Evolutionary conservation across 805 yeast genomes (phyloP).

Genomic region (Nakazawaea sp.): DNA sequence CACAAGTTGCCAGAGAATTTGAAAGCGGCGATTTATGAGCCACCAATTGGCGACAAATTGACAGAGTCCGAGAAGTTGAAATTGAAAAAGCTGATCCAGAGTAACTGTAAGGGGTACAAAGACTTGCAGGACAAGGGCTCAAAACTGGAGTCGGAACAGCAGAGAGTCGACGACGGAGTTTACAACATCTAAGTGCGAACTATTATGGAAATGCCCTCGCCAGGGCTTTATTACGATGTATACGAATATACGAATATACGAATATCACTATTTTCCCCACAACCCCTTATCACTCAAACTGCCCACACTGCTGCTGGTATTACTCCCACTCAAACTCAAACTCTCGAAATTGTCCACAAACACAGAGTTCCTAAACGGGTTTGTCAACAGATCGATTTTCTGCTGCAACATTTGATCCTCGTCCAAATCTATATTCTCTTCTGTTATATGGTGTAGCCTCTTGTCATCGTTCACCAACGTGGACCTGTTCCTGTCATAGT

Average conservation of each 20-base stretch:
- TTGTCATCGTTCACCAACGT: not conserved
- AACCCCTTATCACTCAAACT: slow-evolving; percentile 3
- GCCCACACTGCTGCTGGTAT: slow-evolving; percentile 1
- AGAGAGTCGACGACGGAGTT: slow-evolving; percentile 38
- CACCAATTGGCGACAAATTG: slow-evolving; percentile 8
- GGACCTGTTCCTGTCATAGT: not conserved
- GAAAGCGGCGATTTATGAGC: slow-evolving; percentile 6
- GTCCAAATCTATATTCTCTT: slow-evolving; percentile 1
- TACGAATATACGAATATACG: too few relatives aligned
- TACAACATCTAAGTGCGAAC: too few relatives aligned
- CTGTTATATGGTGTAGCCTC: slow-evolving; percentile 2
- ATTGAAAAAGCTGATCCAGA: not conserved
- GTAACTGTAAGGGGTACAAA: slow-evolving; percentile 24
- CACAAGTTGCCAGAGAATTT: slow-evolving; percentile 3
- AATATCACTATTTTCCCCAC: too few relatives aligned
- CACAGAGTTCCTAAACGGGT: slow-evolving; percentile 7
- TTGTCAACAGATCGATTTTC: slow-evolving; percentile 3
- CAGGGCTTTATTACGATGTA: too few relatives aligned
- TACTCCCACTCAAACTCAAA: not conserved
- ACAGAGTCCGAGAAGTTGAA: slow-evolving; percentile 1
- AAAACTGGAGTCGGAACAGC: slow-evolving; percentile 34
- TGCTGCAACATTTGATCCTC: not conserved
- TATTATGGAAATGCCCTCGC: too few relatives aligned
- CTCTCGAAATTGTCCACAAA: slow-evolving; percentile 7
- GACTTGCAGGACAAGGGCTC: slow-evolving; percentile 36